Base-by-base conservation (phyloP, 768 basidiomycete species). In the Tricholoma saponaceum region DNA sequence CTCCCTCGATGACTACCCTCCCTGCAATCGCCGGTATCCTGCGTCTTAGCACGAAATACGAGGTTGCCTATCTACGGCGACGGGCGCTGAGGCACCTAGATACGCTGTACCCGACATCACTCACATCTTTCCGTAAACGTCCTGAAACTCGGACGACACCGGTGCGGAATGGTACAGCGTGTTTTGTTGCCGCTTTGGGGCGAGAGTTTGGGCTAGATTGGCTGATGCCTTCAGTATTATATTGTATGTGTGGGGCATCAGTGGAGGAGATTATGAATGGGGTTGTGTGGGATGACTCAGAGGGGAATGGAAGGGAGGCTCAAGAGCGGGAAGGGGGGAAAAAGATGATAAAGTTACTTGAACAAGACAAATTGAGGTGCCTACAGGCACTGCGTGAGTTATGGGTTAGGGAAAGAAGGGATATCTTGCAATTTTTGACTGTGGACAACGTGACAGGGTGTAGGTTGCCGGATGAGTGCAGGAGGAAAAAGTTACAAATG, bases 31-130 rank as follows among this genome's bases (percentile, higher is more conserved):
- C 69, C n/a, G 67, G 69, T 30, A 65, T 77, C 20, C 67, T 76
- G 23, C 72, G 73, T 2, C 63, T 77, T 54, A 69, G 70, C 46
- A 65, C 67, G 16, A 77, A 76, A 65, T 76, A 76, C 63, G 69
- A 76, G 57, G 72, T 74, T 3, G 62, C 57, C 30, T 70, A 67
- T 56, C 72, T 76, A 35, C 69, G 69, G 12, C 61, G 56, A 5
- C 71, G 74, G 32, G 72, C 73, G 5, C 58, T 76, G 25, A 58
- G 58, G 3, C 74, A 76, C 60, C 69, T 77, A n/a, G 56, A 59
- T 22, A 62, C 66, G 28, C 69, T 72, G 3, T 77, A 73, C 62
- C 76, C 75, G 9, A 69, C 61, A 10, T 67, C 72, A 12, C 69
- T 76, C 10, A 32, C 58, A 1, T 67, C 60, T 0, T 77, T 73